Conservation (phyloP, 495 filamentous ascomycete genomes). For the Penicillium parvum region DNA sequence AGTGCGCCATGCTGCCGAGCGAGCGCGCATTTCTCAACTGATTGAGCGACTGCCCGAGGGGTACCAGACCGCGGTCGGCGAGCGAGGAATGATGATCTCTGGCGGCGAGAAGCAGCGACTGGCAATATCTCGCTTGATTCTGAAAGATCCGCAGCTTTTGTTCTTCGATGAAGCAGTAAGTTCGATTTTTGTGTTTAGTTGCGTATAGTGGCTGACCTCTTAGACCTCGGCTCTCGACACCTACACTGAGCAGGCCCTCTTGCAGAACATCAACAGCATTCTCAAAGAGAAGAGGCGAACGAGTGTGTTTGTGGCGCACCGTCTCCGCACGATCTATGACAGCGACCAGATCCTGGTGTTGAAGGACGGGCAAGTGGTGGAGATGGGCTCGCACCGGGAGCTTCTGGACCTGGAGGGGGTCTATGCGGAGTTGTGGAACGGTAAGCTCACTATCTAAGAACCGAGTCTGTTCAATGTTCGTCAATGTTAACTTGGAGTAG, state of each 20-base stretch:
- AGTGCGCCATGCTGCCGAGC: constrained; percentile 69
- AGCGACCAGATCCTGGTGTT: constrained; percentile 92
- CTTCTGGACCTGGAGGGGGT: constrained; percentile 75
- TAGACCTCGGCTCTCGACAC: constrained; percentile 91
- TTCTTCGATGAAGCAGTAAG: constrained; percentile 94
- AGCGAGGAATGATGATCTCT: constrained; percentile 97
- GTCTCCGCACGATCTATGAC: constrained; percentile 89
- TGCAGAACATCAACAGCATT: constrained; percentile 92
- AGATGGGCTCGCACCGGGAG: constrained; percentile 80
- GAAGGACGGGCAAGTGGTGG: constrained; percentile 74
- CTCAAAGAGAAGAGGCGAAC: constrained; percentile 83
- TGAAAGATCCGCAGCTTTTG: constrained; percentile 88
- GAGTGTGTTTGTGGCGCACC: constrained; percentile 90
- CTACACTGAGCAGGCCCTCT: constrained; percentile 86
- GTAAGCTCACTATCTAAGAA: constrained; percentile 47
- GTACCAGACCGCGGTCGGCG: constrained; percentile 89
- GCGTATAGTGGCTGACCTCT: background rate
- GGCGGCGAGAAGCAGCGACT: constrained; percentile 95
- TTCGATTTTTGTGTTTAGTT: constrained; percentile 5
- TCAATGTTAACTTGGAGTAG: constrained; percentile 18
- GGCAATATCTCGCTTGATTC: constrained; percentile 76
- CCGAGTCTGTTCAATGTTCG: background rate
- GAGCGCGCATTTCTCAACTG: constrained; percentile 80
- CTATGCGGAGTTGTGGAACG: constrained; percentile 89
- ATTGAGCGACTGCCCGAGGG: constrained; percentile 74